These are phyloP conservation scores for Cantharellus cinnabarinus DNA, from an alignment of 768 basidiomycete species.

Conservation along the genomic window DNA sequence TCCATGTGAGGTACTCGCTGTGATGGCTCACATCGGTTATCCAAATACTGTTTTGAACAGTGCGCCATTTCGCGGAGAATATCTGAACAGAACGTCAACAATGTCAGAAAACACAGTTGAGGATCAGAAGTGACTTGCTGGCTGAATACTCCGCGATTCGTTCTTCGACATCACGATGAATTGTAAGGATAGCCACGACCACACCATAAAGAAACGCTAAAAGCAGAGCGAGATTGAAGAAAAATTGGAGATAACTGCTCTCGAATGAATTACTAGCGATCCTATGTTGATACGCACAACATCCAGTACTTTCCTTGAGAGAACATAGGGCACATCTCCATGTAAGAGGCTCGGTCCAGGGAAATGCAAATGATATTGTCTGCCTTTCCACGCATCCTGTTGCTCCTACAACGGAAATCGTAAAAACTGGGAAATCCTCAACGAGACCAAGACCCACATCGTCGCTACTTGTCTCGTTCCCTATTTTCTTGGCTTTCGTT, in stretches of 20 bases:
- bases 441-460: slow-evolving; percentile 7
- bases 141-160: slow-evolving; percentile 74
- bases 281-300: neutral
- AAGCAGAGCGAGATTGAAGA: slow-evolving; percentile 77
- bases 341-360: slow-evolving; percentile 34
- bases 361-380: slow-evolving; percentile 59
- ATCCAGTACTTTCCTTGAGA: slow-evolving; percentile 49
- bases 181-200: slow-evolving; percentile 70
- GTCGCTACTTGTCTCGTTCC: slow-evolving; percentile 25
- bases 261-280: neutral
- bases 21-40: slow-evolving; percentile 53
- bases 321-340: slow-evolving; percentile 56
- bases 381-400: slow-evolving; percentile 29
- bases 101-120: slow-evolving; percentile 4
- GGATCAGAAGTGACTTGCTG: slow-evolving; percentile 29
- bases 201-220: slow-evolving; percentile 68
- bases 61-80: slow-evolving; percentile 82
- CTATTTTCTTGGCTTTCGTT: slow-evolving; percentile 13
- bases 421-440: neutral
- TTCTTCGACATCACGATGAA: slow-evolving; percentile 76
- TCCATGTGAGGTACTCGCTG: slow-evolving; percentile 75
- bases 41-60: slow-evolving; percentile 61
- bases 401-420: slow-evolving; percentile 8
- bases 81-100: slow-evolving; percentile 26
- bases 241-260: slow-evolving; percentile 73